Evolutionary conservation across 169 alveolate species (phyloP).

Genomic region (Plasmodium relictum): DNA sequence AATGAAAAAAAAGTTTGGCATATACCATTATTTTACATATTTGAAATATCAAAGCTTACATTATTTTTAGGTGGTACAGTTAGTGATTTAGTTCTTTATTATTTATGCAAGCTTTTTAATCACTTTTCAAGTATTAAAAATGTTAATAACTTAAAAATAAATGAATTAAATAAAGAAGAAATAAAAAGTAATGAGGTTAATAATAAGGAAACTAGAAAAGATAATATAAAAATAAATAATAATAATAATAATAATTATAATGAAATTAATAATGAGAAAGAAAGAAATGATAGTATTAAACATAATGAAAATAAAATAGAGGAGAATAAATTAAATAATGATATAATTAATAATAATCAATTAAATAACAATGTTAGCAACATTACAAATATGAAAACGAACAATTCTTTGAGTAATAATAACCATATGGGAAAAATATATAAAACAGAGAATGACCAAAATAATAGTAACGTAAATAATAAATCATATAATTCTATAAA

Average conservation of each 20-base stretch:
- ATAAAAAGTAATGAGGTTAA: neutral
- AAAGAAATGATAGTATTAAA: neutral
- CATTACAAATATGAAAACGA: neutral
- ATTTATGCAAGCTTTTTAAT: conserved; percentile 45
- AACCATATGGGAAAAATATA: neutral
- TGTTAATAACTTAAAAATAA: neutral
- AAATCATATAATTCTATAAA: neutral
- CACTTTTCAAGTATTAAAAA: conserved; percentile 49
- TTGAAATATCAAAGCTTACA: conserved; percentile 48
- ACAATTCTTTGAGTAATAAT: neutral
- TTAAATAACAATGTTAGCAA: neutral
- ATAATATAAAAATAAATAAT: neutral
- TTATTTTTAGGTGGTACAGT: conserved; percentile 52
- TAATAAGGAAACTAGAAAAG: neutral
- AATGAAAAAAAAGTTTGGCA: conserved; percentile 70
- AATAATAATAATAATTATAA: neutral
- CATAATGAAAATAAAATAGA: neutral
- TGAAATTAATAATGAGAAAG: neutral
- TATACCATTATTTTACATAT: conserved; percentile 63
- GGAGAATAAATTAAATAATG: neutral
- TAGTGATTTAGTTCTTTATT: conserved; percentile 56
- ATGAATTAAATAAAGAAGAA: neutral
- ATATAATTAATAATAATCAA: neutral
- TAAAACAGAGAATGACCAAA: neutral
- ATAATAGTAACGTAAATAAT: neutral